Percentiles rank a stretch among this genome's conserved stretches.
phyloP scores from a whole-genome alignment of 805 yeast genomes.

The Candida maltosa region DNA sequence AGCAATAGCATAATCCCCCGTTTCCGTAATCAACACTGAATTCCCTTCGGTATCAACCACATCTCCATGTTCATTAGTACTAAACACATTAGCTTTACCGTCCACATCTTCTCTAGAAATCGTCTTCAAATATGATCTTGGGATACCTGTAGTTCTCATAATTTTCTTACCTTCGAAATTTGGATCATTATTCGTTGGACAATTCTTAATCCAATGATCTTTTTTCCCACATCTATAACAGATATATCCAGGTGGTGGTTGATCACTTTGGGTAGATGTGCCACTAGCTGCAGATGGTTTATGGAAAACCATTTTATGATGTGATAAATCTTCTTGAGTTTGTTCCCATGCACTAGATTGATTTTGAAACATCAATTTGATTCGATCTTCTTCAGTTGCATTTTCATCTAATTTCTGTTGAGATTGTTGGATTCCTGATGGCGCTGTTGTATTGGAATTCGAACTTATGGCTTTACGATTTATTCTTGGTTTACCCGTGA shows the following conservation, averaged over 20 bases:
- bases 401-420: slow-evolving; percentile 34
- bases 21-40: slow-evolving; percentile 83
- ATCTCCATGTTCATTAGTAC: slow-evolving; percentile 41
- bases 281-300: slow-evolving; percentile 39
- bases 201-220: slow-evolving; percentile 90
- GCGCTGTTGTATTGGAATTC: slow-evolving; percentile 17
- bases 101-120: slow-evolving; percentile 74
- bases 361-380: slow-evolving; percentile 85
- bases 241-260: slow-evolving; percentile 93
- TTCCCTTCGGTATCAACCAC: slow-evolving; percentile 44
- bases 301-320: slow-evolving; percentile 71
- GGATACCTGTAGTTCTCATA: slow-evolving; percentile 95
- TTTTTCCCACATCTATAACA: slow-evolving; percentile 96
- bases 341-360: slow-evolving; percentile 95
- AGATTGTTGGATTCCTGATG: slow-evolving; percentile 5
- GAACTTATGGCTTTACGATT: slow-evolving; percentile 39
- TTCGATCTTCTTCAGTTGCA: slow-evolving; percentile 79
- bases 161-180: slow-evolving; percentile 90
- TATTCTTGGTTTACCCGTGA: slow-evolving; percentile 64
- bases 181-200: slow-evolving; percentile 93
- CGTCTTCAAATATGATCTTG: slow-evolving; percentile 84
- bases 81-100: slow-evolving; percentile 34
- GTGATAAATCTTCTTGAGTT: slow-evolving; percentile 87
- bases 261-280: slow-evolving; percentile 51
- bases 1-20: slow-evolving; percentile 94